phyloP scores from a whole-genome alignment of 495 filamentous ascomycete genomes.

The Neurospora sp. region DNA sequence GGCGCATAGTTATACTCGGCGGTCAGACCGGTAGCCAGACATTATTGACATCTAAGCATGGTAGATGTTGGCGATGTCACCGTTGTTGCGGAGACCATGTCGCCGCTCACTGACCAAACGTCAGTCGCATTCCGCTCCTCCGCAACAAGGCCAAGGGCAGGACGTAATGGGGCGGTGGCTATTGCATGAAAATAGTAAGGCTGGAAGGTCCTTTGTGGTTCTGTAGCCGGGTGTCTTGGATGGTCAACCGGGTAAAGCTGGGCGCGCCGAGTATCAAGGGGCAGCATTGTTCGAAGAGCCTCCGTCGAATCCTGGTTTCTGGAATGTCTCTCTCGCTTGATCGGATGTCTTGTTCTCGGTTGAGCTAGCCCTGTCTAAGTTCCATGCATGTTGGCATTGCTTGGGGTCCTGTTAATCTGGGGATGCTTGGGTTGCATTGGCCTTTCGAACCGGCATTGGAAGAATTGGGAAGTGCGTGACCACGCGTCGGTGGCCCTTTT shows the following conservation, averaged over 20 bases:
- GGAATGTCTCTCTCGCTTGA: conserved; percentile 1
- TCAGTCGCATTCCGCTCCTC: conserved; percentile 19
- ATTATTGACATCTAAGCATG: not conserved
- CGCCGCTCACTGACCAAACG: not conserved
- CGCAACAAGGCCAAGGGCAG: not conserved
- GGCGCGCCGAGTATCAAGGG: not conserved
- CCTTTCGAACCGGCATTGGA: not conserved
- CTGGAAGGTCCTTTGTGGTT: not conserved
- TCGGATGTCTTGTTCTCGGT: not conserved
- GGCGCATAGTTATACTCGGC: not conserved
- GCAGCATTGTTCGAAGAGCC: not conserved
- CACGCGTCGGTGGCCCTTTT: not conserved
- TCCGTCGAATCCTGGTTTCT: not conserved
- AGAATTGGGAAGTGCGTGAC: not conserved
- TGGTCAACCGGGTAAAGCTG: not conserved
- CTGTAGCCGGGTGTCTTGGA: not conserved
- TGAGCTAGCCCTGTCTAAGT: not conserved
- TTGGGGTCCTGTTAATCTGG: not conserved
- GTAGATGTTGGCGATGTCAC: not conserved
- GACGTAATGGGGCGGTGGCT: not conserved
- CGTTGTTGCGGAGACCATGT: not conserved
- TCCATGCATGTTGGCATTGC: not conserved
- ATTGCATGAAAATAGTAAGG: not conserved
- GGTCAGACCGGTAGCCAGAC: not conserved
- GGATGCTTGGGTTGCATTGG: not conserved